Conservation (phyloP, 768 basidiomycete species). For the Termitomyces eurrhizus region DNA sequence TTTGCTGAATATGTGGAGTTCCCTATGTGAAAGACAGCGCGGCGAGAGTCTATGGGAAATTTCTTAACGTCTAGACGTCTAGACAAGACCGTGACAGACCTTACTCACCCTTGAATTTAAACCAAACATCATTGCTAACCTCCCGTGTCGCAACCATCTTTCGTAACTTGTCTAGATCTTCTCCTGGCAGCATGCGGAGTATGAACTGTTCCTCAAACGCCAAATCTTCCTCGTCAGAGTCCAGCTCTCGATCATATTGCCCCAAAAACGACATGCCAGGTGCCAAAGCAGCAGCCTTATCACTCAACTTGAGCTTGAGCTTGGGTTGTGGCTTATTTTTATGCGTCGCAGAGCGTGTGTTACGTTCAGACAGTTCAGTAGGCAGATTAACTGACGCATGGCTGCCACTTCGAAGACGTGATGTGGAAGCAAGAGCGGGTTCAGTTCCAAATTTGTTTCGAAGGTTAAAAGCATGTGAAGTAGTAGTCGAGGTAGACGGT, state of each 20-base stretch:
- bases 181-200: conserved; percentile 80
- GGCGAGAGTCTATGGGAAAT: conserved; percentile 68
- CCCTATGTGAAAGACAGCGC: conserved; percentile 87
- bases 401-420: conserved; percentile 33
- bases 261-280: conserved; percentile 89
- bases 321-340: conserved; percentile 62
- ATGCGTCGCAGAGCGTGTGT: conserved; percentile 52
- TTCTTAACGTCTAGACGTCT: not conserved
- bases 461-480: conserved; percentile 13
- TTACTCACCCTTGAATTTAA: conserved; percentile 89
- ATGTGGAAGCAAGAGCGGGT: conserved; percentile 21
- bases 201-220: conserved; percentile 98
- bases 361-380: conserved; percentile 40
- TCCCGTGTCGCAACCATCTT: conserved; percentile 82
- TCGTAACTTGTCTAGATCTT: conserved; percentile 73
- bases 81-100: not conserved
- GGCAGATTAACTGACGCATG: conserved; percentile 20
- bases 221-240: conserved; percentile 92
- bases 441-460: conserved; percentile 21
- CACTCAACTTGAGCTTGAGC: conserved; percentile 84
- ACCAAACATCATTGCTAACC: conserved; percentile 83
- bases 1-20: conserved; percentile 82
- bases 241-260: conserved; percentile 89
- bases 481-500: conserved; percentile 27
- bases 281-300: conserved; percentile 74